Conservation (phyloP, 768 basidiomycete genomes). For the Suillus subaureus region DNA sequence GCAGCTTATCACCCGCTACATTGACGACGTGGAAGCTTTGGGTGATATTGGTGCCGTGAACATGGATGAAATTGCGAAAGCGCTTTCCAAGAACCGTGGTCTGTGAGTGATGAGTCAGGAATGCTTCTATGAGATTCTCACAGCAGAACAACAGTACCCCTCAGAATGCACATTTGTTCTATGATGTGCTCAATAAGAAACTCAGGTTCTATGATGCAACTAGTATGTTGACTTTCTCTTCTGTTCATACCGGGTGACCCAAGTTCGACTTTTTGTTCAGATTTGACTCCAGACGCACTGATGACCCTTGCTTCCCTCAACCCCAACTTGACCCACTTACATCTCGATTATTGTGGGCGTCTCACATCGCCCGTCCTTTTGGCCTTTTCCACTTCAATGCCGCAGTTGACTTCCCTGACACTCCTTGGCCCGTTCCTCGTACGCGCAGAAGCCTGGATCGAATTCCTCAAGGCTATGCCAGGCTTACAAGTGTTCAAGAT, state of each 20-base stretch:
- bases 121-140: neutral
- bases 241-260: neutral
- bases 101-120: slow-evolving; percentile 54
- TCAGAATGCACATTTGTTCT: slow-evolving; percentile 84
- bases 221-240: slow-evolving; percentile 51
- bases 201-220: slow-evolving; percentile 89
- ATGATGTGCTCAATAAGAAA: slow-evolving; percentile 65
- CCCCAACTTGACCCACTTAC: slow-evolving; percentile 76
- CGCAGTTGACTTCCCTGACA: slow-evolving; percentile 67
- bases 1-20: slow-evolving; percentile 84
- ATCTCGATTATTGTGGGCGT: slow-evolving; percentile 86
- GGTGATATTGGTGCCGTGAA: slow-evolving; percentile 89
- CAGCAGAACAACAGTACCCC: slow-evolving; percentile 51
- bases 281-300: slow-evolving; percentile 68
- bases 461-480: slow-evolving; percentile 69
- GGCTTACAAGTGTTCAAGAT: slow-evolving; percentile 74
- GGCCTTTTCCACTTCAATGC: slow-evolving; percentile 64
- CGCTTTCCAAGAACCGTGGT: slow-evolving; percentile 77
- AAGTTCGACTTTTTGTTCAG: slow-evolving; percentile 39
- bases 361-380: slow-evolving; percentile 64
- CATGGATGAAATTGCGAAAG: slow-evolving; percentile 80
- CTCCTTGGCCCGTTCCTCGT: slow-evolving; percentile 91
- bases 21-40: slow-evolving; percentile 85
- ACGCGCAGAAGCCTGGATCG: slow-evolving; percentile 68
- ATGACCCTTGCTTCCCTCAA: slow-evolving; percentile 77